These are phyloP conservation scores for Noccaea caerulescens DNA, from an alignment of 345 rosid species.

Conservation along the genomic window DNA sequence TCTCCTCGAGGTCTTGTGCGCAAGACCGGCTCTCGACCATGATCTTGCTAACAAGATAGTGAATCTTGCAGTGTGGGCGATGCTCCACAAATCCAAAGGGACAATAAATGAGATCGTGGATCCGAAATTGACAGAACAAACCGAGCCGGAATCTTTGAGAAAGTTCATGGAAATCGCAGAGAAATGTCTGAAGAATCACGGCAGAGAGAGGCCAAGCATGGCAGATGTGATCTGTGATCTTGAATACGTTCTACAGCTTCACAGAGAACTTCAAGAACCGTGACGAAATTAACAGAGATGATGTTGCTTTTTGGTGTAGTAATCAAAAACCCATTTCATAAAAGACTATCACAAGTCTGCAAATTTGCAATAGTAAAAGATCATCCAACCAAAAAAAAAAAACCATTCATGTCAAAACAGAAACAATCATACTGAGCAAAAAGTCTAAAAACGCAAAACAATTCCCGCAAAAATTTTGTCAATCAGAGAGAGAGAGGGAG, in stretches of 20 bases:
- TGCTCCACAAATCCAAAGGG: conserved; percentile 32
- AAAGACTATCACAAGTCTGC: neutral
- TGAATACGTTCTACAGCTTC: conserved; percentile 22
- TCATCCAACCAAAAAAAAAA: conserved; percentile 26
- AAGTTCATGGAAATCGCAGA: conserved; percentile 57
- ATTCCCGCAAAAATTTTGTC: conserved; percentile 43
- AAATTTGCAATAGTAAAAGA: conserved; percentile 7
- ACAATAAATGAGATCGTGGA: conserved; percentile 27
- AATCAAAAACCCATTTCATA: neutral
- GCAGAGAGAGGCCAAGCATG: conserved; percentile 59
- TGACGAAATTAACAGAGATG: neutral
- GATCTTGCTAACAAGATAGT: conserved; percentile 2
- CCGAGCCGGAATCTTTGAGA: conserved; percentile 26
- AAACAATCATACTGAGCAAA: conserved; percentile 15
- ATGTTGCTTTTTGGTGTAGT: neutral
- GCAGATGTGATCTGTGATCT: conserved; percentile 54
- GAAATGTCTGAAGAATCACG: conserved; percentile 61
- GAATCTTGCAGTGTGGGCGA: conserved; percentile 39
- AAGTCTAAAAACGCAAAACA: conserved; percentile 34
- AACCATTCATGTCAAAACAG: conserved; percentile 18
- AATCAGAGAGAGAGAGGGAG: conserved; percentile 29
- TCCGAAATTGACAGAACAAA: conserved; percentile 31
- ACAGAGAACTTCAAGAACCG: conserved; percentile 26
- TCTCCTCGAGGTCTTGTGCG: conserved; percentile 40
- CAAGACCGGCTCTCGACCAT: conserved; percentile 39